These are phyloP conservation scores for Botrytis aclada DNA, from an alignment of 2,329 filamentous ascomycete genomes.

Conservation along the genomic window DNA sequence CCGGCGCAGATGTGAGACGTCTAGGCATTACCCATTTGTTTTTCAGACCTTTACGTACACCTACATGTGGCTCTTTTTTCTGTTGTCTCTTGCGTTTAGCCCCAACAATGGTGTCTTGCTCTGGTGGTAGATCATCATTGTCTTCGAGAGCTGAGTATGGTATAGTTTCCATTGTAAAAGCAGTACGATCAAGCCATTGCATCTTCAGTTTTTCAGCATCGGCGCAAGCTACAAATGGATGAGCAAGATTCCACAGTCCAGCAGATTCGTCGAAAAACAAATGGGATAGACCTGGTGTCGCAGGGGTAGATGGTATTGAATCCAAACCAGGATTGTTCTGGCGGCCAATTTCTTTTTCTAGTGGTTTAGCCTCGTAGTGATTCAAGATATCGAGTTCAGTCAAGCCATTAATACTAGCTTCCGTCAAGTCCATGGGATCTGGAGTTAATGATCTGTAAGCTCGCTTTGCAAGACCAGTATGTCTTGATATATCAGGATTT, in stretches of 20 bases:
- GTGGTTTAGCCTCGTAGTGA: conserved; percentile 28
- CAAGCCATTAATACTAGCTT: conserved; percentile 13
- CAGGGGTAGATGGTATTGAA: conserved; percentile 25
- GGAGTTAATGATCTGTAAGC: conserved; percentile 8
- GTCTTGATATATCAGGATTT: neutral
- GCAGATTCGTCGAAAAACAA: conserved; percentile 18
- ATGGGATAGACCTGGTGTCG: conserved; percentile 15
- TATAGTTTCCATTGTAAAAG: conserved; percentile 44
- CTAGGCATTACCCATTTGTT: conserved; percentile 18
- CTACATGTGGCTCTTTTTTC: conserved; percentile 10
- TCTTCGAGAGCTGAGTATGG: conserved; percentile 42
- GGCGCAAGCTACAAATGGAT: conserved; percentile 12
- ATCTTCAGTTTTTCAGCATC: conserved; percentile 17
- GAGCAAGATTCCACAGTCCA: conserved; percentile 11
- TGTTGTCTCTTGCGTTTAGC: conserved; percentile 5
- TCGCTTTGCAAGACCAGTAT: conserved; percentile 2
- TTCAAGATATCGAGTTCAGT: conserved; percentile 28
- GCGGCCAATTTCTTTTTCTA: conserved; percentile 17
- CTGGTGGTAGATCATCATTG: conserved; percentile 31
- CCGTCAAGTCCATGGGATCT: conserved; percentile 13
- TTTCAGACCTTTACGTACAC: conserved; percentile 17
- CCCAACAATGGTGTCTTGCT: conserved; percentile 6
- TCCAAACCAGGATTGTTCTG: conserved; percentile 32
- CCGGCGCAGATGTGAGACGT: conserved; percentile 15
- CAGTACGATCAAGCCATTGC: conserved; percentile 37